Evolutionary conservation across 139 green algal species (phyloP).

Genomic region (Chlamydomonas applanata): DNA sequence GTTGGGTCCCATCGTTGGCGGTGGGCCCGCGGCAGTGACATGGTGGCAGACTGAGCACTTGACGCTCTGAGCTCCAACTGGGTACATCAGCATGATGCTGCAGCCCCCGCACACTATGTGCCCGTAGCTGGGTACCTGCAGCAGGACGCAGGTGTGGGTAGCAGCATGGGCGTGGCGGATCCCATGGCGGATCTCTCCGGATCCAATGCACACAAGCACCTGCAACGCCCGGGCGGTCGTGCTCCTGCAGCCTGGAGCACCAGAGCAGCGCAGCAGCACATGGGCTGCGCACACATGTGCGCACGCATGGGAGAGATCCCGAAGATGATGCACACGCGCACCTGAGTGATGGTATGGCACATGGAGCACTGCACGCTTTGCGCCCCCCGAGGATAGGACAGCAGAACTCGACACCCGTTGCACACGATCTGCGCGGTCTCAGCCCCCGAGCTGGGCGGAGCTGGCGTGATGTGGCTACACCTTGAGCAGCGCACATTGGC

Average conservation of each 20-base stretch:
- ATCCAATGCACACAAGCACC: too few relatives aligned
- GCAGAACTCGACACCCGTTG: slow-evolving; percentile 81
- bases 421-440: slow-evolving; percentile 91
- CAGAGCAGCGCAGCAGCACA: slow-evolving; percentile 1
- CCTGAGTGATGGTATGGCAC: slow-evolving; percentile 84
- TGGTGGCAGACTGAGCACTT: slow-evolving; percentile 91
- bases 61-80: slow-evolving; percentile 82
- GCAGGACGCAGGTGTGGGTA: not conserved
- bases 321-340: slow-evolving; percentile 10
- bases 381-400: slow-evolving; percentile 89
- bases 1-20: not conserved
- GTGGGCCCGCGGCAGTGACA: slow-evolving; percentile 67
- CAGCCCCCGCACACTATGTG: slow-evolving; percentile 89
- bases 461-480: slow-evolving; percentile 79
- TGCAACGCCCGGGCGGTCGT: too few relatives aligned
- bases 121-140: slow-evolving; percentile 49
- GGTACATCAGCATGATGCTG: slow-evolving; percentile 88
- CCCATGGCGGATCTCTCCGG: too few relatives aligned
- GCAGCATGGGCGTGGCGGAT: not conserved
- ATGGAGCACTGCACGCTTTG: slow-evolving; percentile 89
- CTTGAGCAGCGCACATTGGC: slow-evolving; percentile 87
- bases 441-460: slow-evolving; percentile 55
- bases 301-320: not conserved
- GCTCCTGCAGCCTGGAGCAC: too few relatives aligned
- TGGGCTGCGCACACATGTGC: not conserved